Evolutionary conservation across 805 yeast species (phyloP).

Genomic region (Maudiozyma saulgeensis): DNA sequence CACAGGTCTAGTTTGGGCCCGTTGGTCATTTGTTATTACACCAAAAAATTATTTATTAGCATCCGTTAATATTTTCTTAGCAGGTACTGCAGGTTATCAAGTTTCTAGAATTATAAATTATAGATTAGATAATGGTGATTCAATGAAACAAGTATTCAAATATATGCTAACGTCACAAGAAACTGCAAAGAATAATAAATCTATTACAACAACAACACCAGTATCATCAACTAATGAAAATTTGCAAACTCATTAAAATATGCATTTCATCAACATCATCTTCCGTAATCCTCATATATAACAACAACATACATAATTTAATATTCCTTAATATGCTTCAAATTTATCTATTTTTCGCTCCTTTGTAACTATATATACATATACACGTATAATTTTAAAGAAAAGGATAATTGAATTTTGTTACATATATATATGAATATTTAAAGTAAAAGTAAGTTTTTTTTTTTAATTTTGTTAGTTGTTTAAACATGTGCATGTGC

Average conservation of each 20-base stretch:
- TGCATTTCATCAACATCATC: neutral
- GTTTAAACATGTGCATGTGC: constrained; percentile 19
- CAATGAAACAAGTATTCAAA: constrained; percentile 42
- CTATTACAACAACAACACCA: neutral
- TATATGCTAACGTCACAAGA: constrained; percentile 36
- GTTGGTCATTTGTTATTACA: constrained; percentile 91
- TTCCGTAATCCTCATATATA: too few relatives aligned
- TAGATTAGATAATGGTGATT: constrained; percentile 58
- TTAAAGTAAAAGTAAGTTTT: neutral
- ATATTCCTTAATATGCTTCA: too few relatives aligned
- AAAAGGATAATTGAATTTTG: neutral
- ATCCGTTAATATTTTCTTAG: constrained; percentile 87
- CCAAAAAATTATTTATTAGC: constrained; percentile 86
- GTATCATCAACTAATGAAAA: neutral
- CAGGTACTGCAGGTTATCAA: constrained; percentile 83
- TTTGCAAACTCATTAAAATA: neutral
- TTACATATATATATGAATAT: neutral
- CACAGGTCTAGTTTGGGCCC: constrained; percentile 94
- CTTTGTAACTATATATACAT: too few relatives aligned
- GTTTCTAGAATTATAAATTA: constrained; percentile 58
- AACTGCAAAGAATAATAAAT: neutral
- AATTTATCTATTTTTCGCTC: too few relatives aligned
- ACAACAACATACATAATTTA: too few relatives aligned
- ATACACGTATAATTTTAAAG: neutral
- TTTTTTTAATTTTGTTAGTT: too few relatives aligned